A percentile compares a stretch with the other conserved stretches of the same genome.
Evolutionary conservation across 345 rosid genomes (phyloP).

Genomic region (Acer negundo): DNA sequence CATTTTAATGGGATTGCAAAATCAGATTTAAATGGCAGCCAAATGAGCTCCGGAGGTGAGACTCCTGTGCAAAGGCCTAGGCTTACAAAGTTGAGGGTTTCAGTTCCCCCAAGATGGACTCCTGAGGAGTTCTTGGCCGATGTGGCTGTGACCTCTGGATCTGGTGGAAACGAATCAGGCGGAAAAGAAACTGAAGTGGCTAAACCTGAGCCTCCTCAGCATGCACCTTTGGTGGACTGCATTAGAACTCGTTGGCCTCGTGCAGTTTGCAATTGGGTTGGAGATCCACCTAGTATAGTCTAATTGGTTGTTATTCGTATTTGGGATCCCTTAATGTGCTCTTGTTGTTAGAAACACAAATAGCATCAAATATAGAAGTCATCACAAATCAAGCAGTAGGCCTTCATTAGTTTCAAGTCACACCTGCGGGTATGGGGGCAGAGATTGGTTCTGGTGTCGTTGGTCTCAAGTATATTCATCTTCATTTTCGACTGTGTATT

Average conservation of each 20-base stretch:
- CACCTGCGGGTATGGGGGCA: constrained; percentile 8
- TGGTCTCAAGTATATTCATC: constrained; percentile 16
- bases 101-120: constrained; percentile 99
- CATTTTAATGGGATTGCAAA: constrained; percentile 99
- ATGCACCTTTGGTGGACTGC: constrained; percentile 94
- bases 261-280: constrained; percentile 86
- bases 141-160: constrained; percentile 43
- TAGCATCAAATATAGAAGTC: neutral
- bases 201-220: constrained; percentile 78
- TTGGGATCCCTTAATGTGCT: constrained; percentile 1
- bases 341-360: neutral
- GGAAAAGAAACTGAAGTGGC: constrained; percentile 58
- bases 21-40: constrained; percentile 80
- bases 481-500: constrained; percentile 27
- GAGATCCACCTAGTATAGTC: constrained; percentile 97
- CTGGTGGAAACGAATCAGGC: constrained; percentile 37
- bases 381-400: neutral
- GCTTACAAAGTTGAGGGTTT: constrained; percentile 86
- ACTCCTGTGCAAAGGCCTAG: constrained; percentile 86
- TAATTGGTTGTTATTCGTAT: constrained; percentile 33
- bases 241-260: constrained; percentile 94
- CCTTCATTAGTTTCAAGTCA: constrained; percentile 8
- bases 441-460: constrained; percentile 9
- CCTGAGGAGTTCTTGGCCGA: constrained; percentile 91
- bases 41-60: constrained; percentile 47